A percentile compares a stretch with the other conserved stretches of the same genome.
Evolutionary conservation across 306 rosid genomes (phyloP).

Genomic region (Myrica gale): DNA sequence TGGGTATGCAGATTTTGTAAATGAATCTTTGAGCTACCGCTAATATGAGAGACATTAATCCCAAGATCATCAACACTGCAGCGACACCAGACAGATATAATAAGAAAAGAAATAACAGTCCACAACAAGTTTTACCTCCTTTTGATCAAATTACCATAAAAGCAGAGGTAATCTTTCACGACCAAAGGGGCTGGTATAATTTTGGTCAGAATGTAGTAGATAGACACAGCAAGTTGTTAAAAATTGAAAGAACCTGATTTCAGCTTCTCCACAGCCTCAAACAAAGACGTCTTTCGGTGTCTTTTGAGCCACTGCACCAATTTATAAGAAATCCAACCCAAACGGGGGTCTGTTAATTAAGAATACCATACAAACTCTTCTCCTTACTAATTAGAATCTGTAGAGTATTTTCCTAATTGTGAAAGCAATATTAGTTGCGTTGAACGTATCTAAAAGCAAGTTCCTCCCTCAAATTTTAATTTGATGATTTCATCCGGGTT

Average conservation of each 20-base stretch:
- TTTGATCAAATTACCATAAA: neutral
- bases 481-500: neutral
- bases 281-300: slow-evolving; percentile 42
- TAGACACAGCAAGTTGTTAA: neutral
- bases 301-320: slow-evolving; percentile 47
- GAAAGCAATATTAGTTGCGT: neutral
- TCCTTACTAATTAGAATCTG: neutral
- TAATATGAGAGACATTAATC: slow-evolving; percentile 54
- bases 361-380: no score
- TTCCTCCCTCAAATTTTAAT: neutral
- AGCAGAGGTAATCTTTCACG: neutral
- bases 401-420: neutral
- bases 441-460: neutral
- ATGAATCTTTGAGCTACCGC: slow-evolving; percentile 47
- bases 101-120: neutral
- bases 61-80: slow-evolving; percentile 54
- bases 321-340: neutral
- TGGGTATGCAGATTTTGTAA: slow-evolving; percentile 50
- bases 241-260: slow-evolving; percentile 43
- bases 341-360: no score
- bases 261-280: slow-evolving; percentile 61
- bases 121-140: neutral
- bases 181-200: no score
- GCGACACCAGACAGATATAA: neutral
- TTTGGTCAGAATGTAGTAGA: neutral